These are phyloP conservation scores for Mytilinidion resinicola DNA, from an alignment of 495 filamentous ascomycete genomes.

Conservation along the genomic window DNA sequence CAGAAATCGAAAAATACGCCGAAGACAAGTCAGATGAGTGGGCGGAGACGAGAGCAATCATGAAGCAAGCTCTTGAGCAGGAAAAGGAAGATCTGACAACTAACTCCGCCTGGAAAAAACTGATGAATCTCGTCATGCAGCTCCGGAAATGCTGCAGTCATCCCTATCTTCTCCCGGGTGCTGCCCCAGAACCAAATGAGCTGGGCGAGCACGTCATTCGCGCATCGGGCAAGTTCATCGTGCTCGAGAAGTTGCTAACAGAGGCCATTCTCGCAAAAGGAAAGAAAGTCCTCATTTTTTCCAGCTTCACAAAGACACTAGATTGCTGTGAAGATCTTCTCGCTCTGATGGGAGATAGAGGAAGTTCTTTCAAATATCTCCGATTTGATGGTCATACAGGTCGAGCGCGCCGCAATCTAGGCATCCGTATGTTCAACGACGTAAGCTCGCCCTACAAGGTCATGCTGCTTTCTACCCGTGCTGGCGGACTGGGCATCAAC, in stretches of 20 bases:
- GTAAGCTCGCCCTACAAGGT: conserved; percentile 44
- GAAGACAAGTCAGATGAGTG: conserved; percentile 36
- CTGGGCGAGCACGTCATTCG: conserved; percentile 49
- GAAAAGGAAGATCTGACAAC: conserved; percentile 35
- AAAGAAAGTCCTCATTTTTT: conserved; percentile 60
- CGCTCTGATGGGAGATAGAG: conserved; percentile 42
- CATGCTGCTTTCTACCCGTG: conserved; percentile 59
- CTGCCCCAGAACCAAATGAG: conserved; percentile 47
- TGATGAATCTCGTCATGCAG: conserved; percentile 62
- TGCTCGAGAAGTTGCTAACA: conserved; percentile 55
- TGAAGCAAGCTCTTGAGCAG: conserved; percentile 42
- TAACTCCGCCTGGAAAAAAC: conserved; percentile 45
- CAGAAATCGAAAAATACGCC: conserved; percentile 23
- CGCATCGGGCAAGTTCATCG: conserved; percentile 58
- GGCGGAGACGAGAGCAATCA: conserved; percentile 43
- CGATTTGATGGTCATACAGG: conserved; percentile 54
- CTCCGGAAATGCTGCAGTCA: conserved; percentile 60
- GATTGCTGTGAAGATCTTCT: conserved; percentile 57
- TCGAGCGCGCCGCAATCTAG: conserved; percentile 50
- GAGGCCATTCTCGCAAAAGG: conserved; percentile 50
- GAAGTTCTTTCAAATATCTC: conserved; percentile 43
- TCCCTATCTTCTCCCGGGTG: conserved; percentile 51
- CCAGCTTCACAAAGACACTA: conserved; percentile 54
- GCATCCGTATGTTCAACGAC: conserved; percentile 53
- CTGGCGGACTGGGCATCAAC: conserved; percentile 61